Conservation (phyloP, 75 land plant species). For the Ceratopteris richardii region DNA sequence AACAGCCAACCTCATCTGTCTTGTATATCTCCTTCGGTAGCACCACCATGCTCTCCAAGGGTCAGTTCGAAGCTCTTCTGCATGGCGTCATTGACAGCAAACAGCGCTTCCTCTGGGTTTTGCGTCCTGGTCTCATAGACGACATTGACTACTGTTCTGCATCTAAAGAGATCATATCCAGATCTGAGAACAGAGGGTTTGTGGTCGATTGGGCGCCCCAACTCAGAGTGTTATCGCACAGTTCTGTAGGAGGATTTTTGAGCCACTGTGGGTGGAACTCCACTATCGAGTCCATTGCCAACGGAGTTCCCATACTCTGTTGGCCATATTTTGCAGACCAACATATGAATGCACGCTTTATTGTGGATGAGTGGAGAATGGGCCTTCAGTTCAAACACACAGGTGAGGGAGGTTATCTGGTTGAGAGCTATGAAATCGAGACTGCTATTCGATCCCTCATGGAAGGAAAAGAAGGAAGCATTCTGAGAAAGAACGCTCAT, state of each 20-base stretch:
- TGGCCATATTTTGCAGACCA: constrained; percentile 4
- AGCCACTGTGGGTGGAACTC: constrained; percentile 27
- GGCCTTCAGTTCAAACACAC: too few relatives aligned
- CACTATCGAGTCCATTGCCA: constrained; percentile 12
- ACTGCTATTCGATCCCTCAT: too few relatives aligned
- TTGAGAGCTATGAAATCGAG: too few relatives aligned
- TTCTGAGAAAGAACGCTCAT: too few relatives aligned
- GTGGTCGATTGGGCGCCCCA: constrained; percentile 33
- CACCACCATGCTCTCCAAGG: background rate
- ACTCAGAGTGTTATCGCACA: constrained; percentile 12
- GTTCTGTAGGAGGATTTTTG: constrained; percentile 21
- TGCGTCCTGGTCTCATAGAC: constrained; percentile 16
- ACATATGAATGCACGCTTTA: background rate
- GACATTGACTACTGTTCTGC: too few relatives aligned
- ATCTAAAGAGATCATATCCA: background rate
- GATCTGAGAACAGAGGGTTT: constrained; percentile 20
- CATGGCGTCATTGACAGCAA: constrained; percentile 9
- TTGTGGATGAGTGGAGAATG: background rate
- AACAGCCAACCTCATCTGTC: constrained; percentile 6
- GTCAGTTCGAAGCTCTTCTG: constrained; percentile 9
- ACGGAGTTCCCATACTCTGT: constrained; percentile 9
- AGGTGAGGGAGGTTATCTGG: too few relatives aligned
- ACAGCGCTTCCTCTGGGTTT: constrained; percentile 17
- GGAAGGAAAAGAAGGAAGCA: too few relatives aligned
- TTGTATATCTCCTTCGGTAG: constrained; percentile 18